Base-by-base conservation (phyloP, 768 basidiomycete species). In the Chalciporus piperatus region DNA sequence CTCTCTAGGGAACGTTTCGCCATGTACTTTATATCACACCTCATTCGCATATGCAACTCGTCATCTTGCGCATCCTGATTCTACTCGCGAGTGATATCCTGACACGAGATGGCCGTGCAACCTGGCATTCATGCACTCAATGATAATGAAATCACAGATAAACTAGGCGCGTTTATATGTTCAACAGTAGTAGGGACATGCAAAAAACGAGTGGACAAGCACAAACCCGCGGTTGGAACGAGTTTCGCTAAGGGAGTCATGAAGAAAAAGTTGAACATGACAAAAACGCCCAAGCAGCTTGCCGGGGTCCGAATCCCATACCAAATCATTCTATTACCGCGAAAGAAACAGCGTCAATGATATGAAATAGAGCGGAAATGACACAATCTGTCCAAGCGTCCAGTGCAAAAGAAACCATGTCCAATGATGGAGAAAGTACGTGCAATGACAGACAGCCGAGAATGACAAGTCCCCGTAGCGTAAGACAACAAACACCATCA, bases 21-120 rank as follows among this genome's bases (percentile, higher is more conserved):
- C 49, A 47, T 62, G 61, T 64, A 62, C 50, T 63, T 56, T 63
- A 46, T 52, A 40, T 58, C 51, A 28, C 57, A 37, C 52, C 14
- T 17, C 17, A 40, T 43, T 46, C 47, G 48, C 57, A 51, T 61
- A 59, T 68, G 45, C 56, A 58, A 51, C 52, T 42, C 52, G 53
- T 51, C 33, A 52, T 30, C 52, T 47, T 47, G 17, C 39, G 40
- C 19, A 23, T 45, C 23, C 27, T 14, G 45, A 27, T 17, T 48
- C 17, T n/a, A 14, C 39, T n/a, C 28, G 23, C 43, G 32, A 9
- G 28, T 30, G 9, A 9, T 12, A 30, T 30, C 28, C 6, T 30
- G 28, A 7, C 28, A 12, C 28, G 12, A 30, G 28, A 12, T 30
- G 28, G 28, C 6, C 22, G 22, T 22, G 22, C 22, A 22, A 22